phyloP scores from a whole-genome alignment of 768 basidiomycete species.

The Suillus spraguei region DNA sequence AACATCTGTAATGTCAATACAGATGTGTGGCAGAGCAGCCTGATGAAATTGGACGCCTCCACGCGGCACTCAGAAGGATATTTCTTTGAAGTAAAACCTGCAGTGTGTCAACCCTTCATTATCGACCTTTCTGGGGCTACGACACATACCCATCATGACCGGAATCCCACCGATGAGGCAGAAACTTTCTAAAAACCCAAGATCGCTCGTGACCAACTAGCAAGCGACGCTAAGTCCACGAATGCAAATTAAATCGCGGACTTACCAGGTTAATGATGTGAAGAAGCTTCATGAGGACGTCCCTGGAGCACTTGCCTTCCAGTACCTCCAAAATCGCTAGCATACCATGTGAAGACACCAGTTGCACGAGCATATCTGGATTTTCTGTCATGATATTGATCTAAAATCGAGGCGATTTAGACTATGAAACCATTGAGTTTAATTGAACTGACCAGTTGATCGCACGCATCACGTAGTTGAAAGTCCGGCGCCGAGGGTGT shows the following conservation, averaged over 20 bases:
- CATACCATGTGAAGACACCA: constrained; percentile 94
- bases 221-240: constrained; percentile 2
- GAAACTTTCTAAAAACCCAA: constrained; percentile 90
- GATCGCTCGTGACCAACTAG: constrained; percentile 69
- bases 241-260: constrained; percentile 8
- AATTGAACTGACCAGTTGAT: constrained; percentile 69
- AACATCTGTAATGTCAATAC: constrained; percentile 97
- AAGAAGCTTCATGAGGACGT: constrained; percentile 82
- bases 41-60: constrained; percentile 96
- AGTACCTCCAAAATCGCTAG: constrained; percentile 92
- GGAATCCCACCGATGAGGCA: constrained; percentile 96
- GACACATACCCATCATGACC: constrained; percentile 80
- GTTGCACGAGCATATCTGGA: constrained; percentile 84
- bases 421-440: background rate
- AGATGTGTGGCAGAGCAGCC: constrained; percentile 89
- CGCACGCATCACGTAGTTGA: constrained; percentile 81
- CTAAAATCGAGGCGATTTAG: constrained; percentile 40
- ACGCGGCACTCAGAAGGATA: constrained; percentile 90
- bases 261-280: constrained; percentile 88
- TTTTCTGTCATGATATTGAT: constrained; percentile 73
- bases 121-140: constrained; percentile 1
- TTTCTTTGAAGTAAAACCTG: constrained; percentile 93
- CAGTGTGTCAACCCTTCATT: constrained; percentile 9
- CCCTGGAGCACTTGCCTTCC: constrained; percentile 83
- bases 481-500: constrained; percentile 81